Base-by-base conservation (phyloP, 306 rosid genomes). In the Prunus dulcis region DNA sequence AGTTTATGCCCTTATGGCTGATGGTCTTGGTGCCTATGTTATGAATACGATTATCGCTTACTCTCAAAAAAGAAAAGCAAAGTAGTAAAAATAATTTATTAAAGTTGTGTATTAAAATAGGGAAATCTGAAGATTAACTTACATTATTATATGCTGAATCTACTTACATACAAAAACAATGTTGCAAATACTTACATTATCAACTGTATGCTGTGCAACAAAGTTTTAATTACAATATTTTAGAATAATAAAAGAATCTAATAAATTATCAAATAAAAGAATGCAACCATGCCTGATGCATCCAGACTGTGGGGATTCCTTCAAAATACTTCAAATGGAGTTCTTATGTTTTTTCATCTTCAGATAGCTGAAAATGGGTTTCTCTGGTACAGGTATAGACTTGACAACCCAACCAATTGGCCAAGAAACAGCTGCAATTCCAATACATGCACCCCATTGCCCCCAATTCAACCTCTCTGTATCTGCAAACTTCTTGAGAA, bases 371-470 rank as follows among this genome's bases (percentile, higher is more conserved):
- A 80, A 28, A 22, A 80, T 2, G 3, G 85, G 80, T 19, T 28
- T 78, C 62, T 78, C 30, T 14, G 86, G 83, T 46, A 82, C 79
- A 28, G 79, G 81, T 17, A 84, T 46, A 41, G 49, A 76, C 82
- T 82, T 85, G 30, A 71, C 76, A 20, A 71, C 15, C 73, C 79
- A 81, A 10, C 77, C 86, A 27, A 85, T 76, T 32, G 86, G 88
- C 88, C 81, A 85, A 2, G 88, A 78, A 2, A 84, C 12, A 4
- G 78, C 61, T 2, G 79, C 81, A 1, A 85, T 38, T 15, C 74
- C 83, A 15, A 78, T 25, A 19, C 88, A 85, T 3, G 41, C 67
- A 12, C 81, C 86, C 88, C 88, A 85, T 19, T 81, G 81, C 6
- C 34, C 76, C 83, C 78, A 78, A 30, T 78, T 41, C 79, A 85